These are phyloP conservation scores for Breviolum minutum DNA, from an alignment of 73 alveolate species.

Conservation along the genomic window DNA sequence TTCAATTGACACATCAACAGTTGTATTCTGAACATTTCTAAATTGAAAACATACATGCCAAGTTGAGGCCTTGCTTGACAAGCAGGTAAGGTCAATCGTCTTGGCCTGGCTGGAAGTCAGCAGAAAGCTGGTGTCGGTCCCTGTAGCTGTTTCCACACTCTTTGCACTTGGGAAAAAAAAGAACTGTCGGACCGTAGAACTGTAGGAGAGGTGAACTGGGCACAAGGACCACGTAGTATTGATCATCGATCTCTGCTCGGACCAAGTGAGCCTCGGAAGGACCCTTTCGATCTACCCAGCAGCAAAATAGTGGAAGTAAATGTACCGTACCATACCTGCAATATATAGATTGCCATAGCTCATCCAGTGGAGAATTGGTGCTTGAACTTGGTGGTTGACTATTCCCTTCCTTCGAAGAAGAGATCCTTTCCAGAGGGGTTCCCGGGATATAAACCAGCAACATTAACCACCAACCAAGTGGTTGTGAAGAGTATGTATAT, in stretches of 20 bases:
- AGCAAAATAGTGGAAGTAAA: too few species aligned
- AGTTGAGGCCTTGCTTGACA: constrained; percentile 78
- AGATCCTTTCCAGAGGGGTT: too few species aligned
- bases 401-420: too few species aligned
- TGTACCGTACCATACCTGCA: background rate
- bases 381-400: too few species aligned
- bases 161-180: too few species aligned
- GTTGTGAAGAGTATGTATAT: too few species aligned
- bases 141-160: background rate
- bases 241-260: constrained; percentile 67
- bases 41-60: background rate
- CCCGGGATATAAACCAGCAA: background rate
- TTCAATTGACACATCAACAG: background rate
- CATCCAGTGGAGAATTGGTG: background rate
- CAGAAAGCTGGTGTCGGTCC: background rate
- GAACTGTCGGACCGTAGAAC: too few species aligned
- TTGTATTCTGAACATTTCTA: too few species aligned
- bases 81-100: constrained; percentile 92
- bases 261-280: constrained; percentile 65
- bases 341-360: background rate
- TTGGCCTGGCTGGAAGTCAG: constrained; percentile 31
- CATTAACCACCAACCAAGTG: background rate
- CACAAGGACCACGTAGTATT: constrained; percentile 19
- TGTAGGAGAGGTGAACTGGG: background rate
- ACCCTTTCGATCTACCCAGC: background rate